A percentile compares a stretch with the other conserved stretches of the same genome.
Conservation (phyloP, 1,284 basidiomycete genomes). For the Trichosporon faecale region DNA sequence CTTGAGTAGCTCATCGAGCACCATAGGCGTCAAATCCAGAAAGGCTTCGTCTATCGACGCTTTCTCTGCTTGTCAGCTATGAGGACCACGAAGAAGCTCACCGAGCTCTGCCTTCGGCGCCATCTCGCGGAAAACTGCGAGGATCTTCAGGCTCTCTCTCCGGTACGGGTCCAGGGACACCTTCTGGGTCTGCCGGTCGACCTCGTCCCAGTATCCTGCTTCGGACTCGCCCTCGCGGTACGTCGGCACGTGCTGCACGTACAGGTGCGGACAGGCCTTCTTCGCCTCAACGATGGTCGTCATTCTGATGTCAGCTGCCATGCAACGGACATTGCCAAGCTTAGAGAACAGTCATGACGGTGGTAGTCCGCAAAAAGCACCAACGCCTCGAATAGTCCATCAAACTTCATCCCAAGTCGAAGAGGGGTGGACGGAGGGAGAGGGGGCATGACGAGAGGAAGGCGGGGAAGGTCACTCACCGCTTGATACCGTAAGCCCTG, state of each 20-base stretch:
- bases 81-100: slow-evolving; percentile 39
- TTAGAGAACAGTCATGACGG: too few relatives aligned
- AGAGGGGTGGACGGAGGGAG: too few relatives aligned
- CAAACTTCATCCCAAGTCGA: too few relatives aligned
- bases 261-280: slow-evolving; percentile 78
- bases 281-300: slow-evolving; percentile 66
- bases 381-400: too few relatives aligned
- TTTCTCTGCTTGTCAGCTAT: slow-evolving; percentile 60
- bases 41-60: slow-evolving; percentile 71
- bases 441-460: slow-evolving; percentile 47
- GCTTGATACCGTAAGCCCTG: slow-evolving; percentile 79
- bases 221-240: slow-evolving; percentile 77
- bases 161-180: slow-evolving; percentile 93
- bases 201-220: slow-evolving; percentile 83
- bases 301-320: slow-evolving; percentile 23
- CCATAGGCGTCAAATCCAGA: slow-evolving; percentile 77
- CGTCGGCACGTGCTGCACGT: slow-evolving; percentile 89
- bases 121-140: slow-evolving; percentile 76
- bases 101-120: slow-evolving; percentile 67
- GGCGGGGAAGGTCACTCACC: slow-evolving; percentile 43
- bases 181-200: slow-evolving; percentile 87
- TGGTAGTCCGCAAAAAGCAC: too few relatives aligned
- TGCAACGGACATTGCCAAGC: background rate
- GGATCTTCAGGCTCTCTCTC: slow-evolving; percentile 82
- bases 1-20: slow-evolving; percentile 67